Evolutionary conservation across 495 filamentous ascomycete species (phyloP), one percentile per base, ranked within the genome.

Genomic region (Articulospora tetracladia): DNA sequence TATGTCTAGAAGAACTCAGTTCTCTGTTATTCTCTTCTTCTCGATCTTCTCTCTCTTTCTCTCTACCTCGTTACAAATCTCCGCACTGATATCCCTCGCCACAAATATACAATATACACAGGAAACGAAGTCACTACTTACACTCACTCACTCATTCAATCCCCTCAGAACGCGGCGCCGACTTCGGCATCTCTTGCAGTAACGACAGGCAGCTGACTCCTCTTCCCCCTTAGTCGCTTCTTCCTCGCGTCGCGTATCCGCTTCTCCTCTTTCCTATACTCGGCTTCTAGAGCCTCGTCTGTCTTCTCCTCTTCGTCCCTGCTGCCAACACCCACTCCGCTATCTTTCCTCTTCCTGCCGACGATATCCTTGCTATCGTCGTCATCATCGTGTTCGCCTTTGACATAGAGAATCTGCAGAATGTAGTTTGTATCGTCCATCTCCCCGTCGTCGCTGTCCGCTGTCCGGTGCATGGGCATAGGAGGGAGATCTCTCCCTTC

Each of bases 171-270:
- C n/a, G n/a, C n/a, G n/a, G n/a, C n/a, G n/a, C n/a, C n/a, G n/a
- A n/a, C n/a, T n/a, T n/a, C n/a, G n/a, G n/a, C n/a, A n/a, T n/a
- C n/a, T n/a, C n/a, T n/a, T n/a, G n/a, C n/a, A n/a, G n/a, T n/a
- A n/a, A n/a, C 39, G n/a, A 17, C 39, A 44, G 39, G n/a, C 8
- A 44, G 15, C 15, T 44, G 39, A 19, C n/a, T 44, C 39, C 39
- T 44, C 47, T 36, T 34, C 51, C 25, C 2, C 22, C 27, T 13
- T 39, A 51, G 11, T 17, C 34, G 15, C 46, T 39, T 48, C 20
- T 51, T 30, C 56, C 56, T 58, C 27, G 41, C 32, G 11, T 39
- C 30, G 11, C 27, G 23, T 20, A 52, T 58, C 47, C 56, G 34
- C 22, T 46, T 41, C 19, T 46, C 25, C 20, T 58, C 20, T 25